Evolutionary conservation across 169 alveolate genomes (phyloP).

Genomic region (Plasmodium adleri): DNA sequence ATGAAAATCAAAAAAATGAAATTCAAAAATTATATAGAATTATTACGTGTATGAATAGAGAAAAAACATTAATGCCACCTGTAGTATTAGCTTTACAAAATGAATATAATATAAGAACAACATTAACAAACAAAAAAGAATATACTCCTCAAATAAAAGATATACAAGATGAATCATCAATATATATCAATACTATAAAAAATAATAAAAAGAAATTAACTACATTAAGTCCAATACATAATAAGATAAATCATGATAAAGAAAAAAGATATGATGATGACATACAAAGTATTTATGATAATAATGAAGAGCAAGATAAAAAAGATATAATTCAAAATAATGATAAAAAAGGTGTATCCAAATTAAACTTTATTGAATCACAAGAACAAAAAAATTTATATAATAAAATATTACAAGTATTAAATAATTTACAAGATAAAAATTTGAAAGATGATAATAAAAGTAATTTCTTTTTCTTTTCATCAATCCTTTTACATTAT

Average conservation of each 20-base stretch:
- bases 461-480: constrained; percentile 41
- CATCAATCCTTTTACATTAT: constrained; percentile 49
- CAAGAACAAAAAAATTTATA: constrained; percentile 72
- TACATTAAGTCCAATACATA: constrained; percentile 12
- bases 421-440: constrained; percentile 41
- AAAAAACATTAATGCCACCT: constrained; percentile 62
- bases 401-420: constrained; percentile 67
- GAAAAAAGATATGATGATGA: constrained; percentile 20
- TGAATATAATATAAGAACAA: constrained; percentile 16
- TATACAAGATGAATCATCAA: constrained; percentile 10
- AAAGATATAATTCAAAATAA: too few relatives aligned
- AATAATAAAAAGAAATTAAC: constrained; percentile 35
- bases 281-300: too few relatives aligned
- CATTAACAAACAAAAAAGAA: constrained; percentile 6
- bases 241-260: constrained; percentile 4
- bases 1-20: constrained; percentile 75
- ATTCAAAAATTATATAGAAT: constrained; percentile 67
- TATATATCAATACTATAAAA: not conserved
- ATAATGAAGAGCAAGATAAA: too few relatives aligned
- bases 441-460: constrained; percentile 13
- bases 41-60: constrained; percentile 71
- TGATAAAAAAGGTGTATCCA: constrained; percentile 11
- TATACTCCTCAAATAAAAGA: constrained; percentile 13
- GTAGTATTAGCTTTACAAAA: constrained; percentile 68
- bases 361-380: constrained; percentile 56